Evolutionary conservation across 768 basidiomycete genomes (phyloP).

Genomic region (Mycena rebaudengoi): DNA sequence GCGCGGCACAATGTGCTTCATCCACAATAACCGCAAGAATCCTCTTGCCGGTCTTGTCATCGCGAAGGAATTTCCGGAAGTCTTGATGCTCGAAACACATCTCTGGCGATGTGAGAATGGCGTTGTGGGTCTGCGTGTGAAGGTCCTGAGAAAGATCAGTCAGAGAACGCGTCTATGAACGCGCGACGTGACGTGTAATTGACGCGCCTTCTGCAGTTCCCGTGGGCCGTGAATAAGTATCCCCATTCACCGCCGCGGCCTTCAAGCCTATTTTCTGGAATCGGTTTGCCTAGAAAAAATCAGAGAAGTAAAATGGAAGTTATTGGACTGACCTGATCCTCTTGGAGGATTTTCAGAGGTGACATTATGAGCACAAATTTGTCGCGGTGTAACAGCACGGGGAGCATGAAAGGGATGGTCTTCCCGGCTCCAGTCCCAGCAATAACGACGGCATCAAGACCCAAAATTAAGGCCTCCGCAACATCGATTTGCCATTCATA

Average conservation of each 20-base stretch:
- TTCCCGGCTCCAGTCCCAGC: conserved; percentile 50
- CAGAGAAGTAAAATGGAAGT: neutral
- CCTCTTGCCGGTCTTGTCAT: neutral
- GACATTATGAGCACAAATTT: conserved; percentile 44
- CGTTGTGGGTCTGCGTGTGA: conserved; percentile 30
- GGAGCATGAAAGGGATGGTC: conserved; percentile 47
- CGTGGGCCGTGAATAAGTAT: conserved; percentile 42
- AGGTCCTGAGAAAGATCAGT: conserved; percentile 32
- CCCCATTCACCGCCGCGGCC: conserved; percentile 45
- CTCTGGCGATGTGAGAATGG: conserved; percentile 47
- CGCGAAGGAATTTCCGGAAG: conserved; percentile 35
- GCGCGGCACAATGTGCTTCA: conserved; percentile 48
- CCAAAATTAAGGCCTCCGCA: conserved; percentile 42
- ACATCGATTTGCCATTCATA: conserved; percentile 52
- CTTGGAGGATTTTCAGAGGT: conserved; percentile 45
- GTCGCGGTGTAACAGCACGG: conserved; percentile 30
- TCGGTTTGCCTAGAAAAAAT: conserved; percentile 27
- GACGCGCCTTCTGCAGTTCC: conserved; percentile 38
- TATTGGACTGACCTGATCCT: conserved; percentile 40
- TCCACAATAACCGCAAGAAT: conserved; percentile 43
- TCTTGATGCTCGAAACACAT: conserved; percentile 45
- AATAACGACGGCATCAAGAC: conserved; percentile 43
- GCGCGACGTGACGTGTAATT: no score
- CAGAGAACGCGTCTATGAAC: neutral
- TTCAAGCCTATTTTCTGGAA: conserved; percentile 39